These are phyloP conservation scores for Cicer arietinum DNA, from an alignment of 306 rosid genomes.

Conservation along the genomic window DNA sequence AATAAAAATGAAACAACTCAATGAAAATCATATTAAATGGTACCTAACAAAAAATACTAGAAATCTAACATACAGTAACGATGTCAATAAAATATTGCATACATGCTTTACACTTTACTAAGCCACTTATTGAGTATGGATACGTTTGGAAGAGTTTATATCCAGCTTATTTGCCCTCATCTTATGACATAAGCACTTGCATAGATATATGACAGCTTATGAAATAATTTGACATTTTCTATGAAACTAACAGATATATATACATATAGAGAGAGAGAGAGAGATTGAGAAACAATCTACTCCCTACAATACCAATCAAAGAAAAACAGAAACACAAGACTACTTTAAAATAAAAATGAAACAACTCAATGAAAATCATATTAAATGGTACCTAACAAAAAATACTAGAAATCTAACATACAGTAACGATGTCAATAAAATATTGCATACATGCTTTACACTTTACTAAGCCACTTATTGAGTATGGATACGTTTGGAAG, in stretches of 20 bases:
- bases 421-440: conserved; percentile 3
- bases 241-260: no score
- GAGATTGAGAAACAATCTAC: not conserved
- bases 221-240: not conserved
- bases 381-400: not conserved
- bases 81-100: conserved; percentile 15
- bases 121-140: not conserved
- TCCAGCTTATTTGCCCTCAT: not conserved
- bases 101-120: not conserved
- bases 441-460: not conserved
- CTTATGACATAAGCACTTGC: not conserved
- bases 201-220: not conserved
- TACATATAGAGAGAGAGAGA: not conserved
- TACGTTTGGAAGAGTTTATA: not conserved
- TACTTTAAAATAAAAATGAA: not conserved
- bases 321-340: conserved; percentile 12
- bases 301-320: not conserved
- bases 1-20: conserved; percentile 6
- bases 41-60: not conserved
- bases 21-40: not conserved
- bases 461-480: conserved; percentile 10
- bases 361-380: not conserved
- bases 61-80: not conserved
- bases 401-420: not conserved
- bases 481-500: not conserved